Conservation (phyloP, 176 grass and related monocot species). For the Cocos nucifera region DNA sequence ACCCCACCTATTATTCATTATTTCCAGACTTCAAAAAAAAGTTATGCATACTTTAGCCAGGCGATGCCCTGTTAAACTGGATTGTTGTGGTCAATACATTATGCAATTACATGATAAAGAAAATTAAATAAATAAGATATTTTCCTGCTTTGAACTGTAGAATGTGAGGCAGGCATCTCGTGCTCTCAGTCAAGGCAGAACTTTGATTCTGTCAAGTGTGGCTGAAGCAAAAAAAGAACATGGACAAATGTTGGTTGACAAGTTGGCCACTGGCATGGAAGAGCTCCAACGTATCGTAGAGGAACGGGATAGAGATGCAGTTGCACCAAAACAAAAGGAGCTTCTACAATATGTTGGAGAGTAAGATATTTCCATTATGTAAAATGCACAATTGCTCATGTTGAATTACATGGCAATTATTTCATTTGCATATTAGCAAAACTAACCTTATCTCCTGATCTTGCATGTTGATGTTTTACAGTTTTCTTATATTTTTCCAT, state of each 20-base stretch:
- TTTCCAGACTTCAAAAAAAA: no score
- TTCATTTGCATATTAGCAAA: no score
- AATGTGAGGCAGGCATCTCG: slow-evolving; percentile 90
- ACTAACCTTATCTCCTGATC: no score
- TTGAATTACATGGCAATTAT: no score
- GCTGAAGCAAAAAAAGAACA: slow-evolving; percentile 90
- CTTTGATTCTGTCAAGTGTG: slow-evolving; percentile 63
- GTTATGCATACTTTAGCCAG: no score
- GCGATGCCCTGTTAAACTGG: no score
- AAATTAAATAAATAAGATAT: background rate
- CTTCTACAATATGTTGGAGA: slow-evolving; percentile 94
- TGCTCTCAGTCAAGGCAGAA: slow-evolving; percentile 58
- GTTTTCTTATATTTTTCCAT: no score
- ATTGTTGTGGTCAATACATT: no score
- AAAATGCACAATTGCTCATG: no score
- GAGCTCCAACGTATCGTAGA: slow-evolving; percentile 78
- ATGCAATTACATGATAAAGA: no score
- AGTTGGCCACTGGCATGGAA: slow-evolving; percentile 65
- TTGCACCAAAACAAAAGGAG: slow-evolving; percentile 92
- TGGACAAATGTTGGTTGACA: slow-evolving; percentile 67
- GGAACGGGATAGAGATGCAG: slow-evolving; percentile 73
- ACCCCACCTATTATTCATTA: no score
- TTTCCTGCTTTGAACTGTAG: slow-evolving; percentile 30
- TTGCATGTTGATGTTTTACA: no score
- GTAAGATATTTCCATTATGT: slow-evolving; percentile 25